A percentile compares a stretch with the other conserved stretches of the same genome.
Evolutionary conservation across 805 yeast species (phyloP).

Genomic region (Wickerhamomyces canadensis): DNA sequence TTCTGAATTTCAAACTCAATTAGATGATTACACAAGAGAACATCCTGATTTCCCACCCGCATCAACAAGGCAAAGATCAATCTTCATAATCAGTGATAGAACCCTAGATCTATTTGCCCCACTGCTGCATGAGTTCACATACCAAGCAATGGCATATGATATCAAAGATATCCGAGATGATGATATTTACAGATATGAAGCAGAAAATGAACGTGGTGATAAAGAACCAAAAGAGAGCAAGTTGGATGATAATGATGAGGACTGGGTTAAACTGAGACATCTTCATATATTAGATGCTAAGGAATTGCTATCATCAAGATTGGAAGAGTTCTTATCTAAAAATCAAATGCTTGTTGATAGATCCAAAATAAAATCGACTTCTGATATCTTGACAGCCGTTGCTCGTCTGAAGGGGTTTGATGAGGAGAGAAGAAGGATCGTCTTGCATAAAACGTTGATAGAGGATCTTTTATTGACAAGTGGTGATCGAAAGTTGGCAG

Average conservation of each 20-base stretch:
- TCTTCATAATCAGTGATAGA: conserved; percentile 76
- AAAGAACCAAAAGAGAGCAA: conserved; percentile 39
- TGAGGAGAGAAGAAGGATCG: conserved; percentile 55
- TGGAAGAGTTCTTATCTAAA: conserved; percentile 61
- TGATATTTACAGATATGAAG: conserved; percentile 45
- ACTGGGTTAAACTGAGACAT: conserved; percentile 69
- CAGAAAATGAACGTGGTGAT: conserved; percentile 48
- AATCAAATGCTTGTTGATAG: conserved; percentile 75
- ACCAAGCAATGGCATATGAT: conserved; percentile 91
- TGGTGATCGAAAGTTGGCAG: conserved; percentile 54
- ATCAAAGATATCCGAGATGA: conserved; percentile 40
- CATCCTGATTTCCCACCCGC: conserved; percentile 61
- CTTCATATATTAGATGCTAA: conserved; percentile 71
- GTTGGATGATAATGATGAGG: conserved; percentile 57
- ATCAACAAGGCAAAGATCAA: conserved; percentile 59
- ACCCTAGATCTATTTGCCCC: conserved; percentile 81
- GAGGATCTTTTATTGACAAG: conserved; percentile 61
- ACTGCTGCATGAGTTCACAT: conserved; percentile 80
- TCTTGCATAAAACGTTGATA: conserved; percentile 54
- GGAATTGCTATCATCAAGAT: conserved; percentile 50
- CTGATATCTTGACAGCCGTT: conserved; percentile 71
- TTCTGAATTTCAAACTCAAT: conserved; percentile 55
- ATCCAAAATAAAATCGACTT: conserved; percentile 54
- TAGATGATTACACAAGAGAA: conserved; percentile 71
- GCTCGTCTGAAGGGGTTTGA: conserved; percentile 65